A percentile compares a stretch with the other conserved stretches of the same genome.
These are phyloP conservation scores for Eurotiales sp. DNA, from an alignment of 2,329 filamentous ascomycete genomes.

Conservation along the genomic window DNA sequence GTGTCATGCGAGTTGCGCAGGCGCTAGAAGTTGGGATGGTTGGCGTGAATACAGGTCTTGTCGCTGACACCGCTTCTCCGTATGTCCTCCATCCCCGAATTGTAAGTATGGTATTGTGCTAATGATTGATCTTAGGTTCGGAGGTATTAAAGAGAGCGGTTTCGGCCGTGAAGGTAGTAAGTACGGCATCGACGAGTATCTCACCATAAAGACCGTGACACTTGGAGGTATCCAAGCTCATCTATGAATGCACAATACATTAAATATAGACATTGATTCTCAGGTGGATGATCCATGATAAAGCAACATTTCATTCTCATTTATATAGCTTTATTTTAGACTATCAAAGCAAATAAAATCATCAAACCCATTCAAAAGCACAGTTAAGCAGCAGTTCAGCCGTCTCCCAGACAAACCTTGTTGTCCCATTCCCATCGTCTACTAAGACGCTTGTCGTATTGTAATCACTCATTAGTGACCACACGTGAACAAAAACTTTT, in stretches of 20 bases:
- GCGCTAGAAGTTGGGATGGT: constrained; percentile 50
- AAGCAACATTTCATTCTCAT: too few species aligned
- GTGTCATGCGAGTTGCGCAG: constrained; percentile 58
- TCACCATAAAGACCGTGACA: neutral
- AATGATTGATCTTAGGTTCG: constrained; percentile 50
- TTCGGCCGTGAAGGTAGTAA: constrained; percentile 72
- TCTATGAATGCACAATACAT: too few species aligned
- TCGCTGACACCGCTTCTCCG: constrained; percentile 50
- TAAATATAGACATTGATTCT: too few species aligned
- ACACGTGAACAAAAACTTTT: neutral
- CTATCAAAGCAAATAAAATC: too few species aligned
- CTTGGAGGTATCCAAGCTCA: neutral
- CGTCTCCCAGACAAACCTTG: neutral
- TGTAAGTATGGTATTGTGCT: too few species aligned
- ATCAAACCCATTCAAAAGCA: neutral
- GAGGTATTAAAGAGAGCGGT: constrained; percentile 77
- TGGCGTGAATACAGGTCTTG: constrained; percentile 67
- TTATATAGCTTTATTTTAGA: too few species aligned
- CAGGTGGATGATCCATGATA: too few species aligned
- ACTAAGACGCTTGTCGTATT: neutral
- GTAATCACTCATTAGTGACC: neutral
- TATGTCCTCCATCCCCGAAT: too few species aligned
- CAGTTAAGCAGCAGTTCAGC: neutral
- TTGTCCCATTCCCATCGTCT: neutral
- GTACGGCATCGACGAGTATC: neutral